Percentiles rank a stretch among this genome's conserved stretches.
These are phyloP conservation scores for Pyricularia sp. DNA, from an alignment of 2,329 filamentous ascomycete genomes.

Conservation along the genomic window DNA sequence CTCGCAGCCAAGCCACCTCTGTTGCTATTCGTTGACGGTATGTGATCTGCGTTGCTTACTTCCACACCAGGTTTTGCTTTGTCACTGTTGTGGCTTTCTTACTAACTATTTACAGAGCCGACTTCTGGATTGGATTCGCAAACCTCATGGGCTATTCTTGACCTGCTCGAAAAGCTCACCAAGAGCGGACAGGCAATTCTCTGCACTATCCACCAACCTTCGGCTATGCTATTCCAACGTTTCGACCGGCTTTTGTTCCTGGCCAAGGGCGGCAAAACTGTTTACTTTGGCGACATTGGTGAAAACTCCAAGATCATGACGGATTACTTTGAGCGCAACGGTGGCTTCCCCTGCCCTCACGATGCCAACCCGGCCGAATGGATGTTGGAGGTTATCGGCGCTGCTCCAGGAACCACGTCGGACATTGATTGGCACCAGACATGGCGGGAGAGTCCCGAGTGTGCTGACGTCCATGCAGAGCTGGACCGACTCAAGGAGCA, in stretches of 20 bases:
- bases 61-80: no score
- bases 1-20: slow-evolving; percentile 47
- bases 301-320: slow-evolving; percentile 37
- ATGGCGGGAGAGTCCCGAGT: slow-evolving; percentile 22
- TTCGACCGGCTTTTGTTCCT: slow-evolving; percentile 44
- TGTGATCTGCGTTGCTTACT: background rate
- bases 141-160: slow-evolving; percentile 63
- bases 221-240: slow-evolving; percentile 32
- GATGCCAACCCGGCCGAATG: slow-evolving; percentile 59
- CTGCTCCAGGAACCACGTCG: slow-evolving; percentile 34
- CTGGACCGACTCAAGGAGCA: slow-evolving; percentile 24
- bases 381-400: slow-evolving; percentile 42
- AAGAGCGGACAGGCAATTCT: slow-evolving; percentile 39
- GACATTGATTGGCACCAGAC: slow-evolving; percentile 22
- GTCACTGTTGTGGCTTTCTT: background rate
- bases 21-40: slow-evolving; percentile 54
- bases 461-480: slow-evolving; percentile 41
- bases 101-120: slow-evolving; percentile 32
- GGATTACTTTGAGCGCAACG: slow-evolving; percentile 52
- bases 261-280: slow-evolving; percentile 6
- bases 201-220: slow-evolving; percentile 43
- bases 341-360: slow-evolving; percentile 41
- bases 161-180: slow-evolving; percentile 57
- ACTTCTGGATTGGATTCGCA: slow-evolving; percentile 67
- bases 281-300: slow-evolving; percentile 7